Evolutionary conservation across 2,329 filamentous ascomycete species (phyloP), one percentile per base, ranked within the genome.

Genomic region (Monilinia fructicola): DNA sequence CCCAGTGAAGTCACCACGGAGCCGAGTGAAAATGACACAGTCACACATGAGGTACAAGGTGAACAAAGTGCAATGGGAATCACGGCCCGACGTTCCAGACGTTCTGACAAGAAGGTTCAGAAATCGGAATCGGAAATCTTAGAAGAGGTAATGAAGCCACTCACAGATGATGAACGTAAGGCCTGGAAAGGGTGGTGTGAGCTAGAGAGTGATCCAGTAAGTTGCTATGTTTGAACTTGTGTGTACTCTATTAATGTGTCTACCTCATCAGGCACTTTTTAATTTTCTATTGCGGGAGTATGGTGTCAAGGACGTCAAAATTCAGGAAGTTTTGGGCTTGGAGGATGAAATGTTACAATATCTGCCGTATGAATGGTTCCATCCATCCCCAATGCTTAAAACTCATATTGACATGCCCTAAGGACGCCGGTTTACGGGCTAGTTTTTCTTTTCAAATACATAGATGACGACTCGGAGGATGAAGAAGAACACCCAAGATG

Each of bases 151-250:
- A 76, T 87, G 66, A 78, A 78, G 48, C 81, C 82, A 14, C 79
- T 85, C 66, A 79, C 78, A 4, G 73, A 77, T 7, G 77, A 83
- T 40, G 87, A 90, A 71, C 81, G 84, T 31, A 77, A 82, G 35
- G 81, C 83, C 40, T 93, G 89, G 87, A 82, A 85, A 60, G 89
- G 90, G 31, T 94, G 90, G 87, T 85, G 89, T 67, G 93, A 97
- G 74, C 84, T 98, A 60, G 93, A 97, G 78, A 96, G 92, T 9
- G 93, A 97, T 69, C 93, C 93, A 10, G 92, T 92, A 78, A 78
- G 85, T 75, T 58, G 12, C 28, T 54, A n/a, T 16, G 31, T 21
- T 40, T 54, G 10, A 26, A 61, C 18, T 10, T 40, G 14, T 5
- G 5, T 18, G 14, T 38, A 38, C n/a, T 35, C 35, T 26, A 50